Evolutionary conservation across 2,329 filamentous ascomycete genomes (phyloP).

Genomic region (Teratosphaeria pseudoeucalypti): DNA sequence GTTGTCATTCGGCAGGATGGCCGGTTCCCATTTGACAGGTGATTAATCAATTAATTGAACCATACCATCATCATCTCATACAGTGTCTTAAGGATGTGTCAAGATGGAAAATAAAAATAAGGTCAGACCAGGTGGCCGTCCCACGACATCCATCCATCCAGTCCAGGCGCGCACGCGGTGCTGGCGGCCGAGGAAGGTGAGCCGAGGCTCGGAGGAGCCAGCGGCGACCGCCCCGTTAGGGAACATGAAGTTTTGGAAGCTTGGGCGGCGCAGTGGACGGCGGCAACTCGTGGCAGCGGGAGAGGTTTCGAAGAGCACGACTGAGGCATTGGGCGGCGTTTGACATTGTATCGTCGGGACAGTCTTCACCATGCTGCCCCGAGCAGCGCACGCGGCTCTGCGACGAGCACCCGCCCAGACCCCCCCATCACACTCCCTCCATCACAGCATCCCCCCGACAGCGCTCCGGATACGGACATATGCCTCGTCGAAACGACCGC

Average conservation of each 20-base stretch:
- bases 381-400: constrained; percentile 19
- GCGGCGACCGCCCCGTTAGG: not conserved
- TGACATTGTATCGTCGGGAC: not conserved
- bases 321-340: not conserved
- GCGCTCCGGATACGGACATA: constrained; percentile 16
- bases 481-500: constrained; percentile 10
- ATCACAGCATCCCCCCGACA: constrained; percentile 8
- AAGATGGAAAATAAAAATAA: not conserved
- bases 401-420: constrained; percentile 8
- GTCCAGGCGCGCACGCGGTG: not conserved
- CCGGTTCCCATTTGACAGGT: not conserved
- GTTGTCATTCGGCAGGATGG: not conserved
- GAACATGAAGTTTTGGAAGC: not conserved
- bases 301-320: not conserved
- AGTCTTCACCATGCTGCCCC: constrained; percentile 19
- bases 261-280: not conserved
- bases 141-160: no score
- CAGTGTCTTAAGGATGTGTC: not conserved
- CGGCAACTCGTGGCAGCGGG: not conserved
- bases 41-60: not conserved
- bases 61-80: not conserved
- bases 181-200: not conserved
- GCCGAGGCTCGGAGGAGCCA: not conserved
- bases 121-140: not conserved
- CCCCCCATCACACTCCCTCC: constrained; percentile 6